Percentiles rank a stretch among this genome's conserved stretches.
phyloP scores from a whole-genome alignment of 495 filamentous ascomycete genomes.

The Aspergillus mulundensis region DNA sequence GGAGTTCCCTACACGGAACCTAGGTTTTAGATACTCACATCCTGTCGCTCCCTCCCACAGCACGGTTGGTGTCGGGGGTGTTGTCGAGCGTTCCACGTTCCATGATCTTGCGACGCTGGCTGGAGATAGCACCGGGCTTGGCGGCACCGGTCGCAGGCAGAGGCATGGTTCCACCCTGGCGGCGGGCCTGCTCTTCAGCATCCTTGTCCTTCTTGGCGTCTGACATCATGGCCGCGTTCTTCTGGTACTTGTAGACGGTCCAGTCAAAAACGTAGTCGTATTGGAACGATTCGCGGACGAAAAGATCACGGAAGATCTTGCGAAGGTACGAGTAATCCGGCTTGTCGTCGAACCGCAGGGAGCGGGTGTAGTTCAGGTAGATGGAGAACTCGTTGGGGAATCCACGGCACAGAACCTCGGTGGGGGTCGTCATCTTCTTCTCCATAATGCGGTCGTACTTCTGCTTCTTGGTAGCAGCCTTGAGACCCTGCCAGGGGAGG shows the following conservation, averaged over 20 bases:
- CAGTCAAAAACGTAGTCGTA: constrained; percentile 99
- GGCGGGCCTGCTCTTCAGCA: constrained; percentile 67
- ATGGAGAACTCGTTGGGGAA: constrained; percentile 99
- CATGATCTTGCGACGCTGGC: constrained; percentile 80
- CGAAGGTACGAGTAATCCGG: constrained; percentile 99
- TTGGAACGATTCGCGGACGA: constrained; percentile 98
- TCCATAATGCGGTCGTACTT: constrained; percentile 99
- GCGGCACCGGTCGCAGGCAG: constrained; percentile 56
- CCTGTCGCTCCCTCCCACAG: constrained; percentile 89
- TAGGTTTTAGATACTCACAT: constrained; percentile 90
- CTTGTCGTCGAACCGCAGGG: constrained; percentile 99
- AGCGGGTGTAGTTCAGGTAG: constrained; percentile 99
- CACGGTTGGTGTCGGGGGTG: constrained; percentile 80
- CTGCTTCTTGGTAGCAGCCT: constrained; percentile 99
- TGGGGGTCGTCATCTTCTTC: constrained; percentile 99
- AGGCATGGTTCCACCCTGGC: constrained; percentile 56
- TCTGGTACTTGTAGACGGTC: constrained; percentile 99
- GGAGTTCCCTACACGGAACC: constrained; percentile 90
- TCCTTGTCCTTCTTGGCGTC: constrained; percentile 75
- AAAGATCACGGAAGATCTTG: constrained; percentile 99
- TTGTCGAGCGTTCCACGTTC: constrained; percentile 72
- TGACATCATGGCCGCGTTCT: constrained; percentile 90
- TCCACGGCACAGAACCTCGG: constrained; percentile 96
- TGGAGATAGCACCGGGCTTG: constrained; percentile 68
- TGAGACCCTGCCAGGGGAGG: constrained; percentile 98